Conservation (phyloP, 2,329 filamentous ascomycete genomes). For the Grosmannia serpens region DNA sequence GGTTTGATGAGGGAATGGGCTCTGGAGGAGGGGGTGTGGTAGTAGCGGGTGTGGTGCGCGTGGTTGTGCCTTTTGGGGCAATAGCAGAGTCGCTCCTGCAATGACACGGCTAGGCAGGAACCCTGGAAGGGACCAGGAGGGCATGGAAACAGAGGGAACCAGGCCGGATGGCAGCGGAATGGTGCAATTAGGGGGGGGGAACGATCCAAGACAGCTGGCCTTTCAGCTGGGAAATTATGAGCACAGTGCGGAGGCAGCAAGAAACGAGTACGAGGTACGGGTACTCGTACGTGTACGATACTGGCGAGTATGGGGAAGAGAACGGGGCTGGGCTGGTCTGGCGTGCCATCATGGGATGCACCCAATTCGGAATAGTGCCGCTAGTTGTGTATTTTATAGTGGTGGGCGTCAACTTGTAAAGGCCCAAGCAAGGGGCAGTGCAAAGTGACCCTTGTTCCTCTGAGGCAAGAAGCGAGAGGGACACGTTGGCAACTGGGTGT, state of each 20-base stretch:
- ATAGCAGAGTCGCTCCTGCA: background rate
- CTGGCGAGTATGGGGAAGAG: background rate
- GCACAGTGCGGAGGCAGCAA: conserved; percentile 4
- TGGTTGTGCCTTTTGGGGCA: background rate
- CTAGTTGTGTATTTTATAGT: background rate
- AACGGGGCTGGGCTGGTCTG: conserved; percentile 7
- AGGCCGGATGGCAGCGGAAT: conserved; percentile 2
- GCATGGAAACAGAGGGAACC: conserved; percentile 8
- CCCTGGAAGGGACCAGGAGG: conserved; percentile 3
- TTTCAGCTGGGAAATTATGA: background rate
- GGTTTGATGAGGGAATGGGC: conserved; percentile 6
- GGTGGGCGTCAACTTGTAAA: background rate
- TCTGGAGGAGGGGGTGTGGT: background rate
- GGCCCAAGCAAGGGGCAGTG: conserved; percentile 1
- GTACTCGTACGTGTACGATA: background rate
- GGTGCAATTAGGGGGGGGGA: background rate
- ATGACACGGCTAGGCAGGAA: background rate
- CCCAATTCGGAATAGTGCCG: conserved; percentile 9
- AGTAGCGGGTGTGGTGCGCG: background rate
- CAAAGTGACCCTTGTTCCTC: background rate
- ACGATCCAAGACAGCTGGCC: background rate
- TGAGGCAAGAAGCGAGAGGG: background rate
- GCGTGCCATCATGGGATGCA: conserved; percentile 11
- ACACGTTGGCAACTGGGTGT: background rate
- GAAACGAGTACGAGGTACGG: background rate